These are phyloP conservation scores for Raphanus sativus DNA, from an alignment of 345 rosid genomes.

Conservation along the genomic window DNA sequence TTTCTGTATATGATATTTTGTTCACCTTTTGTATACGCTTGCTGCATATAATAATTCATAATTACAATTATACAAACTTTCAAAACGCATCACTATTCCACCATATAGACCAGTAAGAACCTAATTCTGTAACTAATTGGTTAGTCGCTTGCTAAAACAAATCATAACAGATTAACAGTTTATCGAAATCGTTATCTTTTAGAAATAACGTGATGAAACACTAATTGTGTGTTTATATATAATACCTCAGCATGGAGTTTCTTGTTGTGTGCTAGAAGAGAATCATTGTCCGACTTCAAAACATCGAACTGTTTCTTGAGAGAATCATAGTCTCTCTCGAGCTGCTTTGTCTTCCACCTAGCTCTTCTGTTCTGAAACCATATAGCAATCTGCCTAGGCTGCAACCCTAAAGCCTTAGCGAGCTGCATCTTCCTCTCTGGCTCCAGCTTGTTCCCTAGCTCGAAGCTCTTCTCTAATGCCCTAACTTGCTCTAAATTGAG, in stretches of 20 bases:
- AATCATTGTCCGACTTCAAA: constrained; percentile 64
- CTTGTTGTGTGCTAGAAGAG: constrained; percentile 64
- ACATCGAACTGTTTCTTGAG: constrained; percentile 64
- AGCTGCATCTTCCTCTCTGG: constrained; percentile 75
- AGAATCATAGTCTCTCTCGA: constrained; percentile 66
- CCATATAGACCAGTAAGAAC: background rate
- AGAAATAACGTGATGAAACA: background rate
- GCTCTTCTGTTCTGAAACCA: constrained; percentile 85
- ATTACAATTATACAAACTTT: background rate
- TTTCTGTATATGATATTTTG: background rate
- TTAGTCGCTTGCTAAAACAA: background rate
- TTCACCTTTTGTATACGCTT: background rate
- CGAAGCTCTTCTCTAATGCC: constrained; percentile 75
- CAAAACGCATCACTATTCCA: background rate
- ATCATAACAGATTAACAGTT: background rate
- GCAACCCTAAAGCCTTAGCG: constrained; percentile 65
- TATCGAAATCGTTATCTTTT: background rate
- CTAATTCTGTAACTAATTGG: background rate
- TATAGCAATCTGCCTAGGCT: constrained; percentile 71
- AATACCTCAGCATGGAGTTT: constrained; percentile 67
- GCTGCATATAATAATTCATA: background rate
- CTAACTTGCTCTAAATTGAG: constrained; percentile 69
- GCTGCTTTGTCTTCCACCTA: constrained; percentile 78
- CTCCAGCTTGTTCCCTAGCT: constrained; percentile 73
- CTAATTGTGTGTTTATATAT: background rate